These are phyloP conservation scores for Aspergillus jensenii DNA, from an alignment of 2,329 filamentous ascomycete genomes.

Conservation along the genomic window DNA sequence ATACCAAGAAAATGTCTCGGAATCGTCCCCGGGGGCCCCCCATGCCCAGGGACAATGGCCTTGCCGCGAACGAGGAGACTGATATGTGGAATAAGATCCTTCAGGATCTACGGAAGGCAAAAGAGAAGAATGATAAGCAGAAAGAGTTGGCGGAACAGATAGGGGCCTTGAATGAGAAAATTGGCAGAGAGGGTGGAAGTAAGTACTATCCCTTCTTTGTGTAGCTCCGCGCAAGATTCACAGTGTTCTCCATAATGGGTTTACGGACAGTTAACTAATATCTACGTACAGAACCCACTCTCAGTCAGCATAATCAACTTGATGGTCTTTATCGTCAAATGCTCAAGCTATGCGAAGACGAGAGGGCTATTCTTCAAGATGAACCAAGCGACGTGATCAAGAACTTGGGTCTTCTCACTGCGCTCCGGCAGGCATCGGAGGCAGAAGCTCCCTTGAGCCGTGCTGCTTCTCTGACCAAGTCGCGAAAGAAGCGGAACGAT, in stretches of 20 bases:
- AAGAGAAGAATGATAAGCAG: slow-evolving; percentile 46
- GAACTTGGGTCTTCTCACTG: slow-evolving; percentile 49
- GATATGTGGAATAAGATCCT: slow-evolving; percentile 47
- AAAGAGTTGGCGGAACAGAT: slow-evolving; percentile 41
- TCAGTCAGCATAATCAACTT: slow-evolving; percentile 44
- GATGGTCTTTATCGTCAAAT: slow-evolving; percentile 48
- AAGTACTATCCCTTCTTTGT: slow-evolving; percentile 26
- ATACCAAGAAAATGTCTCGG: slow-evolving; percentile 36
- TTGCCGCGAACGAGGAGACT: slow-evolving; percentile 45
- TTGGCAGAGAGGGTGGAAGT: slow-evolving; percentile 43
- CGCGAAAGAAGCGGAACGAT: slow-evolving; percentile 48
- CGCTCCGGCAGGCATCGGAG: slow-evolving; percentile 49
- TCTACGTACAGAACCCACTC: slow-evolving; percentile 30
- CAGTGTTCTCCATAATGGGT: not conserved
- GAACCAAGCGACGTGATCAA: slow-evolving; percentile 53
- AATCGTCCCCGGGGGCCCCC: slow-evolving; percentile 41
- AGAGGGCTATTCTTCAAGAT: slow-evolving; percentile 48
- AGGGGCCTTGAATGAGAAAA: slow-evolving; percentile 43
- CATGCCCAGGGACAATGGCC: slow-evolving; percentile 41
- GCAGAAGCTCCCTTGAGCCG: slow-evolving; percentile 44
- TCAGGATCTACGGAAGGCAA: slow-evolving; percentile 43
- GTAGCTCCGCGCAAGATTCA: not conserved
- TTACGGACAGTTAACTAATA: slow-evolving; percentile 14
- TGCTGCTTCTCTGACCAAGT: slow-evolving; percentile 40
- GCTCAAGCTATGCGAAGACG: slow-evolving; percentile 49